phyloP scores from a whole-genome alignment of 495 filamentous ascomycete genomes.

The Podospora conica region DNA sequence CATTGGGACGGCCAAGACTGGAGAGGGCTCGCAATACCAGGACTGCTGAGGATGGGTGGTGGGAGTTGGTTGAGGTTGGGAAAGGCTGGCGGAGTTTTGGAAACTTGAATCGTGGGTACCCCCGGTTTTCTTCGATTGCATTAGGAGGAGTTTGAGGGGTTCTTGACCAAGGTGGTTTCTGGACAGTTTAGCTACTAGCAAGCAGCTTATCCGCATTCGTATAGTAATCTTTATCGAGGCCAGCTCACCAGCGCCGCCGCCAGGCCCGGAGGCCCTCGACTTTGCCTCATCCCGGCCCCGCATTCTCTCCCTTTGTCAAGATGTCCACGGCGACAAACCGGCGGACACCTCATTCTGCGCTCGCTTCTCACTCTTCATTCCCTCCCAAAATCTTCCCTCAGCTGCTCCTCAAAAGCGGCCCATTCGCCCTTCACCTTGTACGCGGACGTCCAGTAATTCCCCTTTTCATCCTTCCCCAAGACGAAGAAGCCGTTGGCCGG shows the following conservation, averaged over 20 bases:
- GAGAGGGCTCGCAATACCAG: background rate
- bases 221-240: background rate
- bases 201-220: background rate
- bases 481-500: conserved; percentile 33
- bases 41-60: background rate
- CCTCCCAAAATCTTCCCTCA: conserved; percentile 16
- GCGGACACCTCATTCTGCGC: too few species aligned
- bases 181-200: background rate
- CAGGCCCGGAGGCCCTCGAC: too few species aligned
- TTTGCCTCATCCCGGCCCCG: too few species aligned
- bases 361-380: too few species aligned
- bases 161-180: background rate
- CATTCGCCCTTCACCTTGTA: conserved; percentile 31
- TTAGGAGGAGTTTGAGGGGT: background rate
- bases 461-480: conserved; percentile 43
- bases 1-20: background rate
- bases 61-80: background rate
- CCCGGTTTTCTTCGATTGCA: background rate
- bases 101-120: background rate
- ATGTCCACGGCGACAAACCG: background rate
- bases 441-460: conserved; percentile 44
- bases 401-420: conserved; percentile 29
- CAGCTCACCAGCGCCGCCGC: background rate
- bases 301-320: background rate
- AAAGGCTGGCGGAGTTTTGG: background rate